Conservation (phyloP, 164 flowering plant species). For the Echeveria elegans region DNA sequence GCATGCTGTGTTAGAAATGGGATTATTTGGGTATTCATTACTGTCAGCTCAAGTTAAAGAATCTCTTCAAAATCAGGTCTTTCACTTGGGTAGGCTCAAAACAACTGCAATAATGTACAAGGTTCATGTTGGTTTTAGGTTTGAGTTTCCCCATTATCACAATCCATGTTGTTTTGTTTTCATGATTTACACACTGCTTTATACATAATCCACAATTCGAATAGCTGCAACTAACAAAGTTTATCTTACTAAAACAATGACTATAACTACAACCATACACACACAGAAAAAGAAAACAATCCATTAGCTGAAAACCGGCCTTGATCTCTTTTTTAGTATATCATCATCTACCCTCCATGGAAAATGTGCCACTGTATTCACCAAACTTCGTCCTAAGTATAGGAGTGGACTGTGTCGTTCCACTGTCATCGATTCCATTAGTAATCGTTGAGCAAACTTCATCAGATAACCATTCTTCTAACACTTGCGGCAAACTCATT, state of each 20-base stretch:
- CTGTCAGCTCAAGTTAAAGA: too few species aligned
- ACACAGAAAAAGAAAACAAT: not conserved
- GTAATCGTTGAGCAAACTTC: constrained; percentile 22
- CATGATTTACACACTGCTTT: not conserved
- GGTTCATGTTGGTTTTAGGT: too few species aligned
- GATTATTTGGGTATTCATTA: not conserved
- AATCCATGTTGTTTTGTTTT: too few species aligned
- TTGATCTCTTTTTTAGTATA: not conserved
- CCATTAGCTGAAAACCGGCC: not conserved
- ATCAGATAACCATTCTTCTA: constrained; percentile 30
- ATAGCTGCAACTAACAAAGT: not conserved
- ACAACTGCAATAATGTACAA: too few species aligned
- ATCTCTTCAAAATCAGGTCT: too few species aligned
- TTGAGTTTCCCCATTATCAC: too few species aligned
- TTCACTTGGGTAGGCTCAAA: too few species aligned
- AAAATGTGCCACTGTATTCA: not conserved
- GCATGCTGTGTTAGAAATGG: not conserved
- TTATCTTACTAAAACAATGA: too few species aligned
- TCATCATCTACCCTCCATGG: not conserved
- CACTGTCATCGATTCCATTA: not conserved
- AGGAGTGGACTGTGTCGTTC: not conserved
- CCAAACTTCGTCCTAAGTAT: not conserved
- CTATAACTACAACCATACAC: not conserved
- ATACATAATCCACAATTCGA: not conserved
- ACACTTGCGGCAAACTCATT: constrained; percentile 25